Evolutionary conservation across 441 rosid species (phyloP), one percentile per base, ranked within the genome.

Genomic region (Biscutella laevigata): DNA sequence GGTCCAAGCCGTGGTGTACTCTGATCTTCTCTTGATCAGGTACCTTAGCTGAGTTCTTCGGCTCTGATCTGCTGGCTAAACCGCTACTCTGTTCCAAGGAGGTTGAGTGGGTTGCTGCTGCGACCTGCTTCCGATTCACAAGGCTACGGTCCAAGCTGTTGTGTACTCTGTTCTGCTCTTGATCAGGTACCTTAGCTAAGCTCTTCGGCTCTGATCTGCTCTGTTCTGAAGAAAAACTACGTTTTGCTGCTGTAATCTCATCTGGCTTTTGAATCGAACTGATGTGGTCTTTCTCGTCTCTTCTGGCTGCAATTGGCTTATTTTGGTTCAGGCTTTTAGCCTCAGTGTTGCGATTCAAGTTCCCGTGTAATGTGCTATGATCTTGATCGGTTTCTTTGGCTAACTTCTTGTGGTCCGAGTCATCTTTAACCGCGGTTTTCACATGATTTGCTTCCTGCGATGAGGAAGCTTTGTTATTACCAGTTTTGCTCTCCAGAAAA

Each of bases 401-500:
- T 36, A 50, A 30, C 49, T 8, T 37, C 19, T 52, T 59, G 49
- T 42, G 50, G 29, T 43, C 59, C 0, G 15, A 10, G 13, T 35
- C 64, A 20, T 10, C 42, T 27, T 8, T 41, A 49, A 35, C 30
- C 1, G 33, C 12, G 11, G 1, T 50, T 19, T 27, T 0, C 4
- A 13, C 45, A 12, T 51, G 37, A 15, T 46, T 53, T 2, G 57
- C 21, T 29, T 44, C 34, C 12, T 51, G 6, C 0, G 65, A 29
- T 22, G 20, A 17, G 4, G 84, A 64, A 63, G 33, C 25, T 11
- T 40, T 49, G n/a, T 7, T 54, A 14, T 58, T 28, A 49, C 10
- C 35, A 19, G 16, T 42, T 47, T 65, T 65, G 54, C 56, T 58
- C 37, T 58, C 74, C 71, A 80, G 48, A 67, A 91, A 91, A 28